phyloP scores from a whole-genome alignment of 2,329 filamentous ascomycete species.

The Bipolaris sorokiniana region DNA sequence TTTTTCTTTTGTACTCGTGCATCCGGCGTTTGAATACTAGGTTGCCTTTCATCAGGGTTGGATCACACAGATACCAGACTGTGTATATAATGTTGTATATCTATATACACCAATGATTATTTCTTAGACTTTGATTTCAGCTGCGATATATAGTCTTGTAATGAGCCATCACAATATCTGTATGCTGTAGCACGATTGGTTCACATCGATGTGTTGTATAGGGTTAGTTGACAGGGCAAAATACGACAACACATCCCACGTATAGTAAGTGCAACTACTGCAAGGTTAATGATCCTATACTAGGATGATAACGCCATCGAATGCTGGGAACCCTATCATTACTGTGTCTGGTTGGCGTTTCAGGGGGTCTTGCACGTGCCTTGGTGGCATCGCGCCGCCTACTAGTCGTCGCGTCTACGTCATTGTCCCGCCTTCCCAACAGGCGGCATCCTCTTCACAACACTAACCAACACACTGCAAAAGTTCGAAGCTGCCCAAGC shows the following conservation, averaged over 20 bases:
- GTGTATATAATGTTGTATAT: constrained; percentile 10
- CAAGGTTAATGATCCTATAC: not conserved
- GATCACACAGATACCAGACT: constrained; percentile 8
- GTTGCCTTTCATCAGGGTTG: constrained; percentile 1
- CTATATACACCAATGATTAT: not conserved
- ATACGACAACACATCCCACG: not conserved
- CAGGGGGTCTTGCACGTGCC: constrained; percentile 11
- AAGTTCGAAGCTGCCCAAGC: not conserved
- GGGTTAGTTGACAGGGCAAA: not conserved
- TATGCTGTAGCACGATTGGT: not conserved
- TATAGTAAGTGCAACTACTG: not conserved
- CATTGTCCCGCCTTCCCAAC: constrained; percentile 13
- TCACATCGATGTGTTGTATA: not conserved
- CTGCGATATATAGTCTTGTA: constrained; percentile 7
- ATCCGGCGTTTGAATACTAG: constrained; percentile 5
- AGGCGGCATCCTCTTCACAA: constrained; percentile 8
- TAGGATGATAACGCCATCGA: not conserved
- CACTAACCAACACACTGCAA: constrained; percentile 12
- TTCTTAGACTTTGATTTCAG: not conserved
- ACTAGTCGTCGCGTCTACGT: constrained; percentile 20
- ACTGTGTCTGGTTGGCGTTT: constrained; percentile 1
- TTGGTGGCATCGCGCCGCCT: constrained; percentile 6
- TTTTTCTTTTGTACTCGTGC: constrained; percentile 1
- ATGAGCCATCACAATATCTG: not conserved
- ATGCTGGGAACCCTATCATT: not conserved